phyloP scores from a whole-genome alignment of 805 yeast genomes.

The Wickerhamiella kurtzmanii region DNA sequence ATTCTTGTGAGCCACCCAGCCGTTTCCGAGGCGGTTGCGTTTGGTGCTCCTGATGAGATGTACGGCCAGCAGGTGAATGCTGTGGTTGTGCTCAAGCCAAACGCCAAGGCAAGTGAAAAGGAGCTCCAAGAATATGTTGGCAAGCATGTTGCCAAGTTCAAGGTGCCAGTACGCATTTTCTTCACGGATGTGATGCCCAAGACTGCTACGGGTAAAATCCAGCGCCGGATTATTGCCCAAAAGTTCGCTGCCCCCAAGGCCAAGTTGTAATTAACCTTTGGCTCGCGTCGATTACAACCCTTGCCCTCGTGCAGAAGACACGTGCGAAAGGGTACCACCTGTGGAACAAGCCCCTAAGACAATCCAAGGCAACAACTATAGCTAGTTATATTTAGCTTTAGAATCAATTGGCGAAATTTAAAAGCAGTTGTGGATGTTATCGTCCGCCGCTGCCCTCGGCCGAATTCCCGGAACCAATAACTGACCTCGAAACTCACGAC shows the following conservation, averaged over 20 bases:
- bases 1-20: slow-evolving; percentile 45
- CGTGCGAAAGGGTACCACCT: too few relatives aligned
- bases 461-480: too few relatives aligned
- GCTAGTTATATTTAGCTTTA: too few relatives aligned
- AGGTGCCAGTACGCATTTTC: slow-evolving; percentile 45
- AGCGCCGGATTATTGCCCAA: slow-evolving; percentile 48
- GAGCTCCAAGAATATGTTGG: slow-evolving; percentile 37
- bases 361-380: too few relatives aligned
- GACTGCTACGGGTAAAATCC: slow-evolving; percentile 68
- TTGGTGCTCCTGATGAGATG: slow-evolving; percentile 52
- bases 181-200: slow-evolving; percentile 54
- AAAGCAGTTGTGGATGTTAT: too few relatives aligned
- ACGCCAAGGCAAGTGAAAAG: slow-evolving; percentile 24
- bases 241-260: slow-evolving; percentile 29
- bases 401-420: too few relatives aligned
- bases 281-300: too few relatives aligned
- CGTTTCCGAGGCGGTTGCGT: slow-evolving; percentile 58
- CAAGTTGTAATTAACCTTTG: slow-evolving; percentile 25
- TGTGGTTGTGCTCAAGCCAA: slow-evolving; percentile 44
- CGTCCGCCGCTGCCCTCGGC: too few relatives aligned
- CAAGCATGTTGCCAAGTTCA: slow-evolving; percentile 39
- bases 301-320: too few relatives aligned
- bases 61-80: slow-evolving; percentile 65
- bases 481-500: too few relatives aligned
- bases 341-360: too few relatives aligned